Evolutionary conservation across 1,284 basidiomycete genomes (phyloP), one percentile per base, ranked within the genome.

Genomic region (Apiotrichum montevideense): DNA sequence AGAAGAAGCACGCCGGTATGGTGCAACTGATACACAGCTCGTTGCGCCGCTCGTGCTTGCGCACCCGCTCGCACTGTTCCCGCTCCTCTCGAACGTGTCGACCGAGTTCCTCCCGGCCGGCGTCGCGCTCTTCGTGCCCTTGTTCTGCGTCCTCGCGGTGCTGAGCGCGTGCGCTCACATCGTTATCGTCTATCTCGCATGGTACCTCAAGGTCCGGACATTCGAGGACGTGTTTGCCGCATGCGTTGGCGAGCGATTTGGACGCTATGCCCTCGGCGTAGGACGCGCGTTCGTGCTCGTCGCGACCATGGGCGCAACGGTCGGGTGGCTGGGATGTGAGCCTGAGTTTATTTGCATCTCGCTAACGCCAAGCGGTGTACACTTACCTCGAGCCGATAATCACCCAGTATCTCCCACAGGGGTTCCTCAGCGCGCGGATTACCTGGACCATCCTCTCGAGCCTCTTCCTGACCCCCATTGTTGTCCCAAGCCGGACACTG

Each of bases 51-150:
- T 76, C 4, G 59, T 77, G 8, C 66, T 76, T 7, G 68, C 75
- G 2, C 74, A 76, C 64, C 73, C 75, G 6, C 58, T 77, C 11
- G 68, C 73, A 2, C 66, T 77, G 6, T 64, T 76, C 35, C 75
- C 75, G 0, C 56, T 75, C 1, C 64, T 77, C 32, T 65, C 73
- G 2, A 54, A 69, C 14, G 59, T 77, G 2, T 72, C 75, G 8
- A 68, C 71, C 54, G 70, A 71, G 53, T 76, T 77, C 54, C 63
- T 77, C 10, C 76, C 76, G 0, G 75, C 71, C 2, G 76, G 76
- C 14, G 72, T 75, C 1, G 70, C 74, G 3, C 63, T 77, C 44
- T 77, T 75, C 64, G 63, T 77, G 46, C 75, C 75, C 6, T 51
- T 72, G 10, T 64, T 76, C 42, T 71, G 70, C 44, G 61, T 72